Evolutionary conservation across 306 rosid genomes (phyloP).

Genomic region (Lathyrus aphaca): DNA sequence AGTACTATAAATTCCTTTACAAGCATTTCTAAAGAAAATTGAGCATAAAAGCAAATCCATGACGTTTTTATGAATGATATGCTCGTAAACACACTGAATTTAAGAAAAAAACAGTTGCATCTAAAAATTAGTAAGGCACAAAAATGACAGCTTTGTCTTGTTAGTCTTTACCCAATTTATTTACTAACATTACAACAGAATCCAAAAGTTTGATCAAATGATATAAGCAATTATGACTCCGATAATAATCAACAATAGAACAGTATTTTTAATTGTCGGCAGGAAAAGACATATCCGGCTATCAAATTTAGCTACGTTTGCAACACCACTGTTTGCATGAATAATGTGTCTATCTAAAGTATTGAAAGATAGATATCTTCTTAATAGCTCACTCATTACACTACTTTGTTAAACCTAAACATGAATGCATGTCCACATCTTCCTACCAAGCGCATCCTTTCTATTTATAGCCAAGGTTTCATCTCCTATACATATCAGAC

Average conservation of each 20-base stretch:
- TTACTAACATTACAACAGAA: constrained; percentile 36
- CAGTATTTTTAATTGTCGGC: constrained; percentile 44
- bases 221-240: constrained; percentile 33
- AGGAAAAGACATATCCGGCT: constrained; percentile 47
- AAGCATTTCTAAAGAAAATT: constrained; percentile 25
- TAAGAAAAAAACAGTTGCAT: constrained; percentile 14
- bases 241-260: constrained; percentile 33
- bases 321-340: constrained; percentile 47
- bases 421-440: constrained; percentile 39
- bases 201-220: constrained; percentile 34
- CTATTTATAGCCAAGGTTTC: constrained; percentile 43
- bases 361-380: constrained; percentile 30
- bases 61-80: constrained; percentile 10
- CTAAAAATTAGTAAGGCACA: constrained; percentile 38
- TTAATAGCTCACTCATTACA: constrained; percentile 44
- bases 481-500: constrained; percentile 36
- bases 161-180: constrained; percentile 31
- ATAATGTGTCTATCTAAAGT: constrained; percentile 42
- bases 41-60: constrained; percentile 13
- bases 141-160: constrained; percentile 41
- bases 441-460: constrained; percentile 36
- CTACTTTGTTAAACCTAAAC: constrained; percentile 46
- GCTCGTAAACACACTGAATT: constrained; percentile 15
- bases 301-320: constrained; percentile 50
- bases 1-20: constrained; percentile 18